Percentiles rank a stretch among this genome's conserved stretches.
phyloP scores from a whole-genome alignment of 306 rosid species.

The Hippophae gyantsensis region DNA sequence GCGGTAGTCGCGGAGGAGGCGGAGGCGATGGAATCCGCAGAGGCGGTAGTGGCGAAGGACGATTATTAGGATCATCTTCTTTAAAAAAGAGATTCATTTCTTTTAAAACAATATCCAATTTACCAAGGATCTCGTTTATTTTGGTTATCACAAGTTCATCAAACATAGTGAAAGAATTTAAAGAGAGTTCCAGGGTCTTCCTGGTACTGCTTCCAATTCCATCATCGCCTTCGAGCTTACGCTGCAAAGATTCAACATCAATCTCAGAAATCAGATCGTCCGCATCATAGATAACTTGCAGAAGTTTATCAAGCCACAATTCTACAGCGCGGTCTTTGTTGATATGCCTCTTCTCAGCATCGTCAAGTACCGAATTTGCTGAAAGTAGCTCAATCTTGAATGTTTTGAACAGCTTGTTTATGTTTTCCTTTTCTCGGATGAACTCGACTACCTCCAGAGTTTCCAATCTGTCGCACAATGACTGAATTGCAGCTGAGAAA shows the following conservation, averaged over 20 bases:
- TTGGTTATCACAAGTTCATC: neutral
- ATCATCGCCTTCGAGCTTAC: neutral
- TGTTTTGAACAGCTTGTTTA: neutral
- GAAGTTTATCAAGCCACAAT: slow-evolving; percentile 12
- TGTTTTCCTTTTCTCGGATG: neutral
- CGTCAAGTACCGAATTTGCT: neutral
- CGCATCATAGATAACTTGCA: slow-evolving; percentile 1
- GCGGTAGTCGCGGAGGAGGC: no score
- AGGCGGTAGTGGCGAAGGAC: neutral
- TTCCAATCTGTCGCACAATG: slow-evolving; percentile 8
- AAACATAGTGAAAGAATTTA: neutral
- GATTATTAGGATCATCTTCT: neutral
- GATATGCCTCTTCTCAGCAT: slow-evolving; percentile 17
- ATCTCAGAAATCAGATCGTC: slow-evolving; percentile 15
- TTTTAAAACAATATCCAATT: no score
- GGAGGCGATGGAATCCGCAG: no score
- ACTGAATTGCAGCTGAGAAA: slow-evolving; percentile 12
- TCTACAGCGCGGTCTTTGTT: neutral
- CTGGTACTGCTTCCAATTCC: neutral
- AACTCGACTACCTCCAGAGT: slow-evolving; percentile 6
- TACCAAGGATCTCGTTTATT: neutral
- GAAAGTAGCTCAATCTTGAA: neutral
- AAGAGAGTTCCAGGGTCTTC: neutral
- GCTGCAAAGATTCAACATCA: neutral
- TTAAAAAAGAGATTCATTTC: neutral